Evolutionary conservation across 2,329 filamentous ascomycete genomes (phyloP).

Genomic region (Furcasterigmium furcatum): DNA sequence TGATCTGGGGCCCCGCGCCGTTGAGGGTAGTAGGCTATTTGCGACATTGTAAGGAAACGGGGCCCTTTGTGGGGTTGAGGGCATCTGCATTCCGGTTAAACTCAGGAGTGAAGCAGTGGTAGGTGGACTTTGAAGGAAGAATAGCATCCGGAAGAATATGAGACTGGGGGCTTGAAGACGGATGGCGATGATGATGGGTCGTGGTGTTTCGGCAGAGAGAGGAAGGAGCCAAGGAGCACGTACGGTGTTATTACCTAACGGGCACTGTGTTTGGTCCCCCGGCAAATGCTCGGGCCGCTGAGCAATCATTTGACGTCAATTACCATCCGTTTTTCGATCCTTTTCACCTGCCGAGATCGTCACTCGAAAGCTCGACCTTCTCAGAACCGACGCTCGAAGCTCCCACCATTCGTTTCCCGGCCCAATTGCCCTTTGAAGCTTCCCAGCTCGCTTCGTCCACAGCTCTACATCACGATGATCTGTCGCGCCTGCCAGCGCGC

Average conservation of each 20-base stretch:
- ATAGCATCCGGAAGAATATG: too few species aligned
- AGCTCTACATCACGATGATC: slow-evolving; percentile 4
- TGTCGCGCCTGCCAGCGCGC: slow-evolving; percentile 13
- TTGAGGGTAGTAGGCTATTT: background rate
- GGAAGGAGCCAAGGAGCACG: too few species aligned
- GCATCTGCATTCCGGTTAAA: too few species aligned
- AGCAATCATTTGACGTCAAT: slow-evolving; percentile 1
- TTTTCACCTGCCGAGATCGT: background rate
- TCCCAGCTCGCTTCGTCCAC: background rate
- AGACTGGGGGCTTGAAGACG: too few species aligned
- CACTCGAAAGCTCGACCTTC: background rate
- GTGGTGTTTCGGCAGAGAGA: too few species aligned
- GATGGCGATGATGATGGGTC: too few species aligned
- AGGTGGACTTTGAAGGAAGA: too few species aligned
- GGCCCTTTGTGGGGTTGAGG: too few species aligned
- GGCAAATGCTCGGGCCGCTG: background rate
- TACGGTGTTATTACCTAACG: too few species aligned
- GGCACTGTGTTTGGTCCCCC: too few species aligned
- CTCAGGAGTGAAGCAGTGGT: too few species aligned
- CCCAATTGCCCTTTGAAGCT: background rate
- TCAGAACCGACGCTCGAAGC: background rate
- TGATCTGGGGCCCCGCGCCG: slow-evolving; percentile 3
- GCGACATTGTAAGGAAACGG: slow-evolving; percentile 1
- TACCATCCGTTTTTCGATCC: background rate
- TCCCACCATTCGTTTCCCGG: background rate